A percentile compares a stretch with the other conserved stretches of the same genome.
Evolutionary conservation across 495 filamentous ascomycete genomes (phyloP).

Genomic region (Endocarpon pusillum): DNA sequence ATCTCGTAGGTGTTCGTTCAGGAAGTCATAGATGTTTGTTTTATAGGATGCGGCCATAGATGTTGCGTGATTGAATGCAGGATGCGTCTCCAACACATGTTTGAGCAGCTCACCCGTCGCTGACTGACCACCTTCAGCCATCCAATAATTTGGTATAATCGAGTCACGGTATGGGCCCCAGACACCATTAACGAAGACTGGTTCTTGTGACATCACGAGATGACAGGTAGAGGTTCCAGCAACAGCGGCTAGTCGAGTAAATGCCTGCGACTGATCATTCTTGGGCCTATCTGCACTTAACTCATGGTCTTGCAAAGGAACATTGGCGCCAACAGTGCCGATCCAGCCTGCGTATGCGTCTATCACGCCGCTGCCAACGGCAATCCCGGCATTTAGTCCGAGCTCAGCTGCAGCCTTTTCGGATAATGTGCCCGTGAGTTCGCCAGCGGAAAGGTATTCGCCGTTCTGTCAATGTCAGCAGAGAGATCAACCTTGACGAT

Average conservation of each 20-base stretch:
- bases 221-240: conserved; percentile 96
- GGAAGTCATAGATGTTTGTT: conserved; percentile 79
- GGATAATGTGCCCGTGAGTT: conserved; percentile 68
- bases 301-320: conserved; percentile 44
- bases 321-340: conserved; percentile 92
- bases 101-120: conserved; percentile 89
- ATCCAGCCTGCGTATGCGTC: conserved; percentile 98
- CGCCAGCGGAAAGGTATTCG: conserved; percentile 73
- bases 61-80: conserved; percentile 60
- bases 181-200: conserved; percentile 83
- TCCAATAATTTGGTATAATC: conserved; percentile 77
- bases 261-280: conserved; percentile 80
- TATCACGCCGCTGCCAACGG: conserved; percentile 89
- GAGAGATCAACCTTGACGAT: conserved; percentile 8
- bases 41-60: conserved; percentile 62
- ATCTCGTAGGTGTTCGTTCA: conserved; percentile 74
- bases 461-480: conserved; percentile 49
- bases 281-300: conserved; percentile 40
- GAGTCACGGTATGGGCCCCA: conserved; percentile 96
- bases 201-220: conserved; percentile 79
- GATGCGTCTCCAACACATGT: conserved; percentile 85
- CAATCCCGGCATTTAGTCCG: conserved; percentile 73
- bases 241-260: conserved; percentile 82
- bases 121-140: conserved; percentile 91
- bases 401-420: conserved; percentile 70